Base-by-base conservation (phyloP, 139 green algal species). In the Tetradesmus obliquus region DNA sequence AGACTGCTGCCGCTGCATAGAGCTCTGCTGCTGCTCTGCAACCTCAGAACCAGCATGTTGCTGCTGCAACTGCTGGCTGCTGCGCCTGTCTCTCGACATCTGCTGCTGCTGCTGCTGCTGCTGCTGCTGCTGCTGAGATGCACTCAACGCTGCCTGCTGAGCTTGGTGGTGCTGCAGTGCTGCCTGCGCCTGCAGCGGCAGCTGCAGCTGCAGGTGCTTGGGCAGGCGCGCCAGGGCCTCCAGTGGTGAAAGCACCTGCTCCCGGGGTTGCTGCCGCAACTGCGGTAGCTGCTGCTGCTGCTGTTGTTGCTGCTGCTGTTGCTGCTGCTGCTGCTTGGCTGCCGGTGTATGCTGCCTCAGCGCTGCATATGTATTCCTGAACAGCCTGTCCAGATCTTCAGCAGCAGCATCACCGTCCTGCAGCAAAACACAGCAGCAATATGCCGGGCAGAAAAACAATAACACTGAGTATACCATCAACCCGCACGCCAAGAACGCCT, bases 361-460 rank as follows among this genome's bases (percentile, higher is more conserved):
- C 22, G 94, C 94, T 69, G 94, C 95, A 95, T 94, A 97, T 2
- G 95, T 95, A 92, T 96, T 97, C 10, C 93, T 92, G 82, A 97
- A 97, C 62, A 97, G 95, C 85, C 91, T 88, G 92, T 97, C 95
- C 53, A 97, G 83, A 1, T 87, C 94, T 2, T 92, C 69, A 12
- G 94, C 69, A 51, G 90, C 93, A 53, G 92, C 85, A 3, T 91
- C 76, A n/a, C 87, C 84, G 5, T 94, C 94, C 93, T 96, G 91
- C 71, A 90, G 7, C 62, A 32, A 5, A 83, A 24, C 5, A 69
- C 86, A 58, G 53, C 86, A 82, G 62, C 82, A 71, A 55, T n/a
- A 69, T 58, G 82, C 17, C 17, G n/a, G 51, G 80, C 57, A 24
- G 58, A 45, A 45, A 45, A 1, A 45, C 32, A 45, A 45, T 45